Evolutionary conservation across 352 stramenopile species (phyloP).

Genomic region (Pelagophyceae sp.): DNA sequence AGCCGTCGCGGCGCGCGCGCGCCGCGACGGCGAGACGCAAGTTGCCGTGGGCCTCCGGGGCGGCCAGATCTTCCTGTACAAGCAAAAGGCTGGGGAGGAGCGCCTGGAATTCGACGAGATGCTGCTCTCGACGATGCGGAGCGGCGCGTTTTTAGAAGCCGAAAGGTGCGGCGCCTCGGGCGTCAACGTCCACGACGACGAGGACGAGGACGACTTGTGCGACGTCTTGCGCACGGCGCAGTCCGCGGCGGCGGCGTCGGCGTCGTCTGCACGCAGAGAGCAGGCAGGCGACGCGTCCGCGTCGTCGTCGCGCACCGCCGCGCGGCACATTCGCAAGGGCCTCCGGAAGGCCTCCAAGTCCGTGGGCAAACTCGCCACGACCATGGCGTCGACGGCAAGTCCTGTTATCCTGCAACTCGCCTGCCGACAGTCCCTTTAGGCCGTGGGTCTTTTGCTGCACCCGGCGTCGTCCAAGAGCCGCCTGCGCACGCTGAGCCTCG

Average conservation of each 20-base stretch:
- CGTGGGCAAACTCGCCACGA: background rate
- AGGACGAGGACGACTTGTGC: background rate
- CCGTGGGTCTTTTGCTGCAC: too few relatives aligned
- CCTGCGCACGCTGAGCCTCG: too few relatives aligned
- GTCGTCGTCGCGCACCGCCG: background rate
- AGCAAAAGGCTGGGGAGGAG: background rate
- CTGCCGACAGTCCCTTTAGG: too few relatives aligned
- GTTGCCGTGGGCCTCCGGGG: background rate
- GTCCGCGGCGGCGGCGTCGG: background rate
- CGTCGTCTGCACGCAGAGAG: too few relatives aligned
- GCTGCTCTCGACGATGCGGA: background rate
- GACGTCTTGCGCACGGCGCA: background rate
- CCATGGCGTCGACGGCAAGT: too few relatives aligned
- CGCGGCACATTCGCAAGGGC: background rate
- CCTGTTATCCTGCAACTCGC: too few relatives aligned
- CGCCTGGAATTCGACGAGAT: constrained; percentile 16
- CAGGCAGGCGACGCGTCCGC: background rate
- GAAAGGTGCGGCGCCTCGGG: constrained; percentile 9
- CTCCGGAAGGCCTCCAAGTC: background rate
- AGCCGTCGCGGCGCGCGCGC: background rate
- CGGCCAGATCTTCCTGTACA: constrained; percentile 12
- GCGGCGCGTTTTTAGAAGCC: background rate
- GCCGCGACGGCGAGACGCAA: background rate
- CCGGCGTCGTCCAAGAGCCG: too few relatives aligned
- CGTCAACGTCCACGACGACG: background rate